phyloP scores from a whole-genome alignment of 2,329 filamentous ascomycete species.

The Neospermospora avenae region DNA sequence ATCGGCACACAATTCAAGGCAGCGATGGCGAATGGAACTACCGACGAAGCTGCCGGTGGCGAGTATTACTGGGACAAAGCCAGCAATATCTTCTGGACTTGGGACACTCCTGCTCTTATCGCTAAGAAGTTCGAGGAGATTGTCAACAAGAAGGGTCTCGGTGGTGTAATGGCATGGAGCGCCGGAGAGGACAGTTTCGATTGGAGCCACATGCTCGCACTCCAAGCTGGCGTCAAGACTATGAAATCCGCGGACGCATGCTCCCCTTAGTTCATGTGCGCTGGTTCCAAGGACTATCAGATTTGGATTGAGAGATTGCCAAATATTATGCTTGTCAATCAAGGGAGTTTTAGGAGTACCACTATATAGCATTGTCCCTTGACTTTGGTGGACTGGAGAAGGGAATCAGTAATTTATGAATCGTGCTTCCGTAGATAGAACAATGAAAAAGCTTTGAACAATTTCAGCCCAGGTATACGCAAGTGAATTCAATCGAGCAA shows the following conservation, averaged over 20 bases:
- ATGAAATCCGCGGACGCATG: not conserved
- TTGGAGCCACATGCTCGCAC: constrained; percentile 43
- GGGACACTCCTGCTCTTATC: constrained; percentile 63
- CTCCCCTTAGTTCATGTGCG: not conserved
- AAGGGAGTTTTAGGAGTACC: too few species aligned
- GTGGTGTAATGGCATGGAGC: constrained; percentile 74
- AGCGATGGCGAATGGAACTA: constrained; percentile 50
- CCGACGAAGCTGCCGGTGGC: constrained; percentile 58
- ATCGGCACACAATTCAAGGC: constrained; percentile 43
- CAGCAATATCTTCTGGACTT: constrained; percentile 68
- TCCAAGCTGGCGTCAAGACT: constrained; percentile 31
- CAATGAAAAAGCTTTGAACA: too few species aligned
- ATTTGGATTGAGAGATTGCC: too few species aligned
- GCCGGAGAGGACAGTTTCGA: constrained; percentile 60
- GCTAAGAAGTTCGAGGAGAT: constrained; percentile 59
- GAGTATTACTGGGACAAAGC: constrained; percentile 64
- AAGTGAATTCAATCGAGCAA: too few species aligned
- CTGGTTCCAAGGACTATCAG: too few species aligned
- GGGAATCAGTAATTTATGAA: too few species aligned
- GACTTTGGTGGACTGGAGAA: too few species aligned
- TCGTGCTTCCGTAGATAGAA: too few species aligned
- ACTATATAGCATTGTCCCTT: too few species aligned
- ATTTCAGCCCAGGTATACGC: too few species aligned
- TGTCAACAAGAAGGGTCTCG: constrained; percentile 52
- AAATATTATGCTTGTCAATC: too few species aligned